phyloP scores from a whole-genome alignment of 129 eudicot genomes.

The Glebionis coronaria region DNA sequence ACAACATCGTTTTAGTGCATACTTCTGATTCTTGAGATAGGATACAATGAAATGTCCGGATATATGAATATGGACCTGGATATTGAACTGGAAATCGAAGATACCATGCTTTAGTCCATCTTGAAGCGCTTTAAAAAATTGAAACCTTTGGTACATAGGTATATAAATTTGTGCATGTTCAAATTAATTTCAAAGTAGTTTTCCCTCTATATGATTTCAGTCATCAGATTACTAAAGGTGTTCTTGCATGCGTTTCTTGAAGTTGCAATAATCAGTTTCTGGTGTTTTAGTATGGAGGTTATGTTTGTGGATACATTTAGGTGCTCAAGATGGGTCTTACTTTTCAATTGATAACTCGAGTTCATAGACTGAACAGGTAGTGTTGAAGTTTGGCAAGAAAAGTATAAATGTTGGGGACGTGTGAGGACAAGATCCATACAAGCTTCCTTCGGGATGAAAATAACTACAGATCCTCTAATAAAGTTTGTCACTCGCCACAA shows the following conservation, averaged over 20 bases:
- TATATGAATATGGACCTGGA: slow-evolving; percentile 8
- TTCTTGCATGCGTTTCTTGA: background rate
- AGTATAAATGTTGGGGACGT: slow-evolving; percentile 94
- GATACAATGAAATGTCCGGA: too few species aligned
- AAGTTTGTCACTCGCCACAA: too few species aligned
- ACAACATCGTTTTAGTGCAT: too few species aligned
- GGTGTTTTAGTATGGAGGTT: too few species aligned
- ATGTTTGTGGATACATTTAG: slow-evolving; percentile 2
- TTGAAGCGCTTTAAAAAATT: slow-evolving; percentile 34
- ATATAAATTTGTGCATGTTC: too few species aligned
- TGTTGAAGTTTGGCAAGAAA: slow-evolving; percentile 49
- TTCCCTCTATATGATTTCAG: too few species aligned
- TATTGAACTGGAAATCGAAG: background rate
- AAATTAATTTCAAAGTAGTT: too few species aligned
- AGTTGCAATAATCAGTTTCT: background rate
- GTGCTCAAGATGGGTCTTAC: background rate
- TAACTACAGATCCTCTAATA: slow-evolving; percentile 59
- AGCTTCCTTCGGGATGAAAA: slow-evolving; percentile 80
- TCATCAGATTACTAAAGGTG: too few species aligned
- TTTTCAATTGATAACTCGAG: background rate
- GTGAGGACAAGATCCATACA: slow-evolving; percentile 84
- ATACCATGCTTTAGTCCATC: slow-evolving; percentile 71
- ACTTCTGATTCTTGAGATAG: too few species aligned
- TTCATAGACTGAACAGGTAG: background rate
- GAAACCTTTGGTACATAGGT: too few species aligned